Evolutionary conservation across 2,329 filamentous ascomycete species (phyloP), one percentile per base, ranked within the genome.

Genomic region (Hysterium pulicare): DNA sequence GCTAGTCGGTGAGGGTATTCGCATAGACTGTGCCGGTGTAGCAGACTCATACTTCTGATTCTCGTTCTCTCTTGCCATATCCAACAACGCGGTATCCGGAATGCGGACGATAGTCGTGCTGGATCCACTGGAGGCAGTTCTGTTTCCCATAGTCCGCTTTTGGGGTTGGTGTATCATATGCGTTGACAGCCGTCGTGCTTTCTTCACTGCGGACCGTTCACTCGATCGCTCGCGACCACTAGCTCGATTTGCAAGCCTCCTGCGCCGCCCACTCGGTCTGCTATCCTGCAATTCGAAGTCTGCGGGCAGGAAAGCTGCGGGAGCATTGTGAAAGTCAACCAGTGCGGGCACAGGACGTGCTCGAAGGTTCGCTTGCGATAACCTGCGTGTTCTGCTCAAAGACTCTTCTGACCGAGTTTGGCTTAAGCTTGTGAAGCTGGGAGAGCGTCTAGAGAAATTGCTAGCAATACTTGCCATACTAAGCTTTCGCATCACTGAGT

Each of bases 401-500:
- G 60, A 66, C 28, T 67, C 64, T 28, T 67, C 64, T 20, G 59
- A 64, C 4, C 59, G 58, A 10, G 57, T 53, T 47, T 66, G 61
- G 44, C 62, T 66, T 37, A 69, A 55, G 45, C 67, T 72, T 2
- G 68, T 72, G 51, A 72, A 71, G 50, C 83, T 87, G 30, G 73
- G 75, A 1, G 86, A 86, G 44, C 85, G 81, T 53, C 84, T 86
- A 28, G 81, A 79, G 59, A 94, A 90, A 36, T 85, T 85, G 51
- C 79, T 84, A 11, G 86, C 78, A 50, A 93, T 85, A 62, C 84
- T 90, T 37, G 85, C 84, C 57, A 88, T 84, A 66, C 87, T 95
- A 49, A 96, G 77, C 62, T 90, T 94, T 40, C 90, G 80, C 71
- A 95, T 95, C 59, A 95, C 81, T 1, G 87, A 87, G 26, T 87